A percentile compares a stretch with the other conserved stretches of the same genome.
phyloP scores from a whole-genome alignment of 176 grass and related monocot genomes.

The Eleusine coracana region DNA sequence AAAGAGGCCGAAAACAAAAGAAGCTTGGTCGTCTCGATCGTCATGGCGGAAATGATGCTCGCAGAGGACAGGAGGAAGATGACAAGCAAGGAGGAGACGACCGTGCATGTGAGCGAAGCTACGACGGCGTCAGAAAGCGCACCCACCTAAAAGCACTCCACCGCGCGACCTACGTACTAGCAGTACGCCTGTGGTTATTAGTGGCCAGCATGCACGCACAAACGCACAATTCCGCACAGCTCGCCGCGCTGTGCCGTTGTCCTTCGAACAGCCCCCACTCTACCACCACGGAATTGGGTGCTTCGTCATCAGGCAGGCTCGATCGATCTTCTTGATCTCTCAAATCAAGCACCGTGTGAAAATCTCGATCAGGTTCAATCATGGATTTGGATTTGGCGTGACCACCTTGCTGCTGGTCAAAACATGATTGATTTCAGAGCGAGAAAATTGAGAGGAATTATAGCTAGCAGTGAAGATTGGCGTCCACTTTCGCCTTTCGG shows the following conservation, averaged over 20 bases:
- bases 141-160: slow-evolving; percentile 12
- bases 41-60: slow-evolving; percentile 30
- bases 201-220: not conserved
- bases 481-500: not conserved
- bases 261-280: slow-evolving; percentile 3
- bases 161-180: not conserved
- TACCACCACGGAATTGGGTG: slow-evolving; percentile 7
- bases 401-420: slow-evolving; percentile 15
- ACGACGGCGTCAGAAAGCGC: slow-evolving; percentile 9
- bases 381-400: slow-evolving; percentile 19
- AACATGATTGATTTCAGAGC: not conserved
- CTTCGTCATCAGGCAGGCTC: not conserved
- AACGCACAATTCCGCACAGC: not conserved
- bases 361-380: not conserved
- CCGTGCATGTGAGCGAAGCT: slow-evolving; percentile 36
- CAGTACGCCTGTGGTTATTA: not conserved
- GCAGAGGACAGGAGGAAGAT: slow-evolving; percentile 37
- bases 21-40: not conserved
- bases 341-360: not conserved
- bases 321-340: not conserved
- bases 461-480: not conserved
- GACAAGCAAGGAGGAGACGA: slow-evolving; percentile 28
- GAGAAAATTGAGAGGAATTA: not conserved
- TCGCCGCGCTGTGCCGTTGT: not conserved
- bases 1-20: slow-evolving; percentile 12